Conservation (phyloP, 2,329 filamentous ascomycete genomes). For the Fusarium clavum region DNA sequence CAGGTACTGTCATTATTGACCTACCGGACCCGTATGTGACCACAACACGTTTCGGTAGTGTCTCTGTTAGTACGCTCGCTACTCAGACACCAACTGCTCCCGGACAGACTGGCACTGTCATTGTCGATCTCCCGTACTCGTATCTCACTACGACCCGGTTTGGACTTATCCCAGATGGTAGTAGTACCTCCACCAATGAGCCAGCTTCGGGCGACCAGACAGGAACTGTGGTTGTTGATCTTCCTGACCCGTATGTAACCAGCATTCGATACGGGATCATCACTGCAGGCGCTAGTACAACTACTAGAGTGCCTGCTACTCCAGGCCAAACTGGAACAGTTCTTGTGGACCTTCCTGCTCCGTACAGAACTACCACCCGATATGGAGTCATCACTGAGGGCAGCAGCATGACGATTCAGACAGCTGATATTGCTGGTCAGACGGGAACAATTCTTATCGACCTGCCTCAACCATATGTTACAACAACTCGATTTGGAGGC, state of each 20-base stretch:
- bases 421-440: background rate
- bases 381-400: background rate
- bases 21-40: background rate
- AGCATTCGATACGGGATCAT: background rate
- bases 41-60: background rate
- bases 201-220: background rate
- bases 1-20: background rate
- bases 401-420: background rate
- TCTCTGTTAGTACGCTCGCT: background rate
- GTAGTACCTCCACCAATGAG: background rate
- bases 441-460: conserved; percentile 1
- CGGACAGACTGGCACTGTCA: background rate
- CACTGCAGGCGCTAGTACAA: background rate
- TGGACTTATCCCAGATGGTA: background rate
- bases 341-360: background rate
- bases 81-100: background rate
- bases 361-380: background rate
- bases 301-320: background rate
- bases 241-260: background rate
- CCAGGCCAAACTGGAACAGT: background rate
- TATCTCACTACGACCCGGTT: background rate
- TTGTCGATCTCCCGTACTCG: background rate
- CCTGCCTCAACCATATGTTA: background rate
- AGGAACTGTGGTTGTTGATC: background rate
- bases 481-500: background rate